These are phyloP conservation scores for Pulveroboletus sp. DNA, from an alignment of 768 basidiomycete species.

Conservation along the genomic window DNA sequence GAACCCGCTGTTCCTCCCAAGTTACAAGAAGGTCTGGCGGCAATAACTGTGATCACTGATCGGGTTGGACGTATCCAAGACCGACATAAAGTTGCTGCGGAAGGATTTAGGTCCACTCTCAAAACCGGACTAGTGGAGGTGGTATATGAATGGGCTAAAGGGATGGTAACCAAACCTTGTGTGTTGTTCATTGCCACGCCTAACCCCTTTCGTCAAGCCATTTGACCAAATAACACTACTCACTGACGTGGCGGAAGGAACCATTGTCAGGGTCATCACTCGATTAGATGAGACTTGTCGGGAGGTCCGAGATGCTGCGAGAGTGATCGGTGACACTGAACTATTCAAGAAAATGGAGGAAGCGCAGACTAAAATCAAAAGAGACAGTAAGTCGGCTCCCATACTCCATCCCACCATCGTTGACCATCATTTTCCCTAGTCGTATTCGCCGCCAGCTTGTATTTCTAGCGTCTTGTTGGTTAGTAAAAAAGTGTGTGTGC, in stretches of 20 bases:
- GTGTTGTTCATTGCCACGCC: not conserved
- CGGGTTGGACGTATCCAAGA: conserved; percentile 79
- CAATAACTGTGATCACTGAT: conserved; percentile 74
- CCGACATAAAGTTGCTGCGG: conserved; percentile 67
- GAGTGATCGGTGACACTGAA: conserved; percentile 94
- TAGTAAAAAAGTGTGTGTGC: not conserved
- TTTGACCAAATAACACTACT: conserved; percentile 91
- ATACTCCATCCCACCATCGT: not conserved
- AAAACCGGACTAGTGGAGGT: conserved; percentile 94
- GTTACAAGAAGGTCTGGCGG: conserved; percentile 74
- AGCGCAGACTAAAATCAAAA: conserved; percentile 86
- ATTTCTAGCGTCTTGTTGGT: conserved; percentile 53
- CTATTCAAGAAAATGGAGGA: conserved; percentile 99
- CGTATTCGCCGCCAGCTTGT: conserved; percentile 83
- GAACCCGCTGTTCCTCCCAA: conserved; percentile 79
- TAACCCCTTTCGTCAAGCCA: conserved; percentile 50
- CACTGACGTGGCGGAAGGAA: conserved; percentile 95
- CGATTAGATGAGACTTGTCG: conserved; percentile 95
- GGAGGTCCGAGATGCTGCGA: conserved; percentile 93
- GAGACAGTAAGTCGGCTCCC: conserved; percentile 73
- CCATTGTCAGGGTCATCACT: conserved; percentile 94
- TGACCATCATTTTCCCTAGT: conserved; percentile 39
- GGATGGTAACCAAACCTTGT: conserved; percentile 67
- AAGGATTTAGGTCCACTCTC: conserved; percentile 71
- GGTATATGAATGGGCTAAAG: conserved; percentile 98